Evolutionary conservation across 306 rosid genomes (phyloP).

Genomic region (Vigna hirtella): DNA sequence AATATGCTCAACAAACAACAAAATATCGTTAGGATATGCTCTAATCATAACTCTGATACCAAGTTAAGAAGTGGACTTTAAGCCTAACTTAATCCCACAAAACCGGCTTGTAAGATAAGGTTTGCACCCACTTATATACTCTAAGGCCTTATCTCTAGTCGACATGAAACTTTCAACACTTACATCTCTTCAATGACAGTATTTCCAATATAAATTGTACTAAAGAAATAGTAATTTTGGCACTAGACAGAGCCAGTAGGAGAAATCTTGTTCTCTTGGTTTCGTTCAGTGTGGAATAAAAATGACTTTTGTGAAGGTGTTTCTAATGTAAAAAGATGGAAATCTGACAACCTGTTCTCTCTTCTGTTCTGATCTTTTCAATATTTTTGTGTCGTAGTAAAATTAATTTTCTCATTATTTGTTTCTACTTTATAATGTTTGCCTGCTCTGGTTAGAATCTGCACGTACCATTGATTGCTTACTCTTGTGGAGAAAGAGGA

Average conservation of each 20-base stretch:
- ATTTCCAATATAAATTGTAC: constrained; percentile 10
- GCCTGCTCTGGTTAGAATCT: constrained; percentile 22
- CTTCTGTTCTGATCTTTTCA: neutral
- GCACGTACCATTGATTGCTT: constrained; percentile 58
- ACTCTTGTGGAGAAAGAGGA: constrained; percentile 58
- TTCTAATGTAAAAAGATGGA: neutral
- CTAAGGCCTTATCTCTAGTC: too few species aligned
- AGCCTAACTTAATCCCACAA: too few species aligned
- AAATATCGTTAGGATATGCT: too few species aligned
- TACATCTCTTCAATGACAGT: neutral
- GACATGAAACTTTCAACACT: too few species aligned
- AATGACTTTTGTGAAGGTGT: neutral
- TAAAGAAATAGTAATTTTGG: too few species aligned
- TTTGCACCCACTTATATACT: too few species aligned
- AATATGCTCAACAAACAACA: too few species aligned
- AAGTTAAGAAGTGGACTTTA: too few species aligned
- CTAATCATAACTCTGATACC: too few species aligned
- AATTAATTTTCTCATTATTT: constrained; percentile 17
- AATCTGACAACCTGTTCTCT: neutral
- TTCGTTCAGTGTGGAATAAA: neutral
- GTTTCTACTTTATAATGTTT: neutral
- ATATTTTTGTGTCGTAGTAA: neutral
- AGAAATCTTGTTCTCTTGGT: neutral
- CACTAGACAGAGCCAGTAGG: too few species aligned
- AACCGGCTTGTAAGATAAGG: too few species aligned